Evolutionary conservation across 2,329 filamentous ascomycete genomes (phyloP), one percentile per base, ranked within the genome.

Genomic region (Camillea tinctor): DNA sequence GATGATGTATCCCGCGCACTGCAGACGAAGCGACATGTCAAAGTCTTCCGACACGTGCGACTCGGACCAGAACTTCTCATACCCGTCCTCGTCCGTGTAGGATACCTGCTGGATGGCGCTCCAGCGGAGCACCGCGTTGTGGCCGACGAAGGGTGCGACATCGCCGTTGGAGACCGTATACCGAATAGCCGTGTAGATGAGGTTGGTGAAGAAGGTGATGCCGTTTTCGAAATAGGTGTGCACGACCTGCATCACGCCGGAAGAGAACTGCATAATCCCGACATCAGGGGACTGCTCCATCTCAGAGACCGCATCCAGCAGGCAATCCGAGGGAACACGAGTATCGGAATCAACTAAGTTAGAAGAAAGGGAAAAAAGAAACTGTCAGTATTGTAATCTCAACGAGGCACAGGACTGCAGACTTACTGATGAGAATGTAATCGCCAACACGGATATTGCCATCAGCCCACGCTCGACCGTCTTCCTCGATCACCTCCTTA

Each of bases 41-140:
- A 92, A 92, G 68, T 93, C 90, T 63, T 93, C 90, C 0, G 89
- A 92, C 0, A 93, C 90, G 67, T 89, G 88, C 4, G 81, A 82
- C 71, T 92, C 90, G 7, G 88, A 91, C 89, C 90, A 92, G 75
- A 85, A 91, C 66, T 88, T 86, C 15, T 86, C 83, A 64, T 86
- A 81, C 11, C 82, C 83, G 56, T 86, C 85, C 57, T 85, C 79
- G 40, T 84, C 82, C 54, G 77, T 74, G 68, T 81, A 85, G 2
- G 80, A 80, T 51, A 88, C 81, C 54, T 84, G 78, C 65, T 88
- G 86, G 26, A 88, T 76, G 8, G 85, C 85, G 54, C 79, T 78
- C 90, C 90, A 92, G 21, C 90, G 83, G 15, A 92, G 78, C 61
- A 92, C 85, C 1, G 90, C 89, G 69, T 92, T 92, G 77, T 92